phyloP scores from a whole-genome alignment of 768 basidiomycete species.

The Collybia sp. region DNA sequence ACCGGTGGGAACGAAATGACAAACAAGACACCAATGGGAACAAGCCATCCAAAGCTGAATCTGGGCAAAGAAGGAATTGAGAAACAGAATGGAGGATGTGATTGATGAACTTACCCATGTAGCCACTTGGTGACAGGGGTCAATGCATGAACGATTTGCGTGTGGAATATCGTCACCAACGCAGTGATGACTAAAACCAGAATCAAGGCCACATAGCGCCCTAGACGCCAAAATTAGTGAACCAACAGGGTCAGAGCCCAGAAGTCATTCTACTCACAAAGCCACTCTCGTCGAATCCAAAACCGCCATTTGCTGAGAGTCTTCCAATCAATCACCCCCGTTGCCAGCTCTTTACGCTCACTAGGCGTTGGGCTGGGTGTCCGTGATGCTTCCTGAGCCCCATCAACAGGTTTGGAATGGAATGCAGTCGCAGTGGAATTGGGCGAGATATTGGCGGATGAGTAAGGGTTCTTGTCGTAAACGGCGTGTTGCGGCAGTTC shows the following conservation, averaged over 20 bases:
- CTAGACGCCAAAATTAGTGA: conserved; percentile 14
- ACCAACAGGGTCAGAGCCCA: background rate
- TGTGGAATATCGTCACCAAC: conserved; percentile 60
- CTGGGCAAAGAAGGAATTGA: conserved; percentile 20
- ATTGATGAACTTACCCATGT: conserved; percentile 40
- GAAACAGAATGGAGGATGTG: conserved; percentile 6
- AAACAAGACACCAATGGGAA: conserved; percentile 79
- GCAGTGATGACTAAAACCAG: conserved; percentile 43
- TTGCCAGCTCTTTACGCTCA: conserved; percentile 41
- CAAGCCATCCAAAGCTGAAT: conserved; percentile 58
- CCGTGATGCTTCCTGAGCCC: conserved; percentile 18
- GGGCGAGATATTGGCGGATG: conserved; percentile 2
- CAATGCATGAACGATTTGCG: conserved; percentile 68
- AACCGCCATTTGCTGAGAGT: conserved; percentile 39
- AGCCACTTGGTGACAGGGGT: conserved; percentile 64
- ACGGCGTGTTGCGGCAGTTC: background rate
- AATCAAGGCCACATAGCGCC: conserved; percentile 46
- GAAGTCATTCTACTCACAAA: conserved; percentile 38
- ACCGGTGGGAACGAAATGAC: conserved; percentile 86
- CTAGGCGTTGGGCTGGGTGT: conserved; percentile 67
- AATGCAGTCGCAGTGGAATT: conserved; percentile 2
- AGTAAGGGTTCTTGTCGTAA: background rate
- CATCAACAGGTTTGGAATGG: conserved; percentile 13
- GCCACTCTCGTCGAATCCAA: conserved; percentile 52
- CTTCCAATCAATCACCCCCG: conserved; percentile 41